A percentile compares a stretch with the other conserved stretches of the same genome.
Evolutionary conservation across 129 eudicot species (phyloP).

Genomic region (Heracleum sosnowskyi): DNA sequence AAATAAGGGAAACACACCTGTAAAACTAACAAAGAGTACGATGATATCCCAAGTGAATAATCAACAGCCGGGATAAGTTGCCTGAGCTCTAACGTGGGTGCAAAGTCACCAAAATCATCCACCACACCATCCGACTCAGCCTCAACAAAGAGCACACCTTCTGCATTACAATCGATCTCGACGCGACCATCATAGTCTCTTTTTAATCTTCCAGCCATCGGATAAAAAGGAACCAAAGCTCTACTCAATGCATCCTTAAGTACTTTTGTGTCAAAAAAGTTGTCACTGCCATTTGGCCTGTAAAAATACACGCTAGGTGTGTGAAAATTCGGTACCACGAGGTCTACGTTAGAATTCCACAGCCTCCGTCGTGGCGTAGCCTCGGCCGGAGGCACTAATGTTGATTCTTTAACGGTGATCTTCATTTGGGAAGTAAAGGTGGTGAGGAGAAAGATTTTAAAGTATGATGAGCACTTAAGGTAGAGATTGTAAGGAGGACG

Average conservation of each 20-base stretch:
- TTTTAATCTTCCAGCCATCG: constrained; percentile 72
- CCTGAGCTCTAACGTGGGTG: constrained; percentile 67
- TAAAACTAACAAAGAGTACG: constrained; percentile 53
- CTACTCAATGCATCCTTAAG: constrained; percentile 55
- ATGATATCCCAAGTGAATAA: constrained; percentile 57
- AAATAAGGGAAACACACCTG: constrained; percentile 32
- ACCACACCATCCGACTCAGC: constrained; percentile 53
- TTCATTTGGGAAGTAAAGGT: constrained; percentile 22
- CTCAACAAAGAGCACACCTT: constrained; percentile 81
- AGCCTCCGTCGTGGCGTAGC: constrained; percentile 42
- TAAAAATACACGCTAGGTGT: constrained; percentile 67
- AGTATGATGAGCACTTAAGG: not conserved
- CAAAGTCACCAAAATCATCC: constrained; percentile 76
- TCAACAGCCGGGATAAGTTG: constrained; percentile 66
- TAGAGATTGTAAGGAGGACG: not conserved
- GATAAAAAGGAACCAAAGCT: constrained; percentile 69
- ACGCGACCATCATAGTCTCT: constrained; percentile 70
- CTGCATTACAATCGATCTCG: constrained; percentile 72
- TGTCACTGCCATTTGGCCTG: constrained; percentile 45
- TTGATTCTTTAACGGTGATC: constrained; percentile 48
- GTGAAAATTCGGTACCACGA: constrained; percentile 61
- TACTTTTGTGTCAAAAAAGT: constrained; percentile 52
- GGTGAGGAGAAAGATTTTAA: not conserved
- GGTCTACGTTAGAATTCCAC: constrained; percentile 68
- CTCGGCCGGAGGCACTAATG: constrained; percentile 59